Percentiles rank a stretch among this genome's conserved stretches.
These are phyloP conservation scores for Cercophora newfieldiana DNA, from an alignment of 495 filamentous ascomycete genomes.

Conservation along the genomic window DNA sequence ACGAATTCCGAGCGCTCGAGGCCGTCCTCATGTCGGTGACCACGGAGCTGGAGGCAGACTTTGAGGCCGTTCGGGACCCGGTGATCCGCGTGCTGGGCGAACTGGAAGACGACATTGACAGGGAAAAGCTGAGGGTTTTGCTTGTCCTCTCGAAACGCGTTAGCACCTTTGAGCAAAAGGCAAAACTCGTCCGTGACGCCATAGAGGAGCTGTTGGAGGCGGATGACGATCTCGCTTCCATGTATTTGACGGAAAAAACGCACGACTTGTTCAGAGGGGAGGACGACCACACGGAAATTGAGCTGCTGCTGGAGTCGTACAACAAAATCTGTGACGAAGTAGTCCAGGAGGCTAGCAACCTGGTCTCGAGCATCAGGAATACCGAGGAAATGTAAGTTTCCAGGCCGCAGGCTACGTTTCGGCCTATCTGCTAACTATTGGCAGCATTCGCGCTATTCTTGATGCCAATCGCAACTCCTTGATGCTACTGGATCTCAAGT, in stretches of 20 bases:
- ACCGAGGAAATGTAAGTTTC: slow-evolving; percentile 91
- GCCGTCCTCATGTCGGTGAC: slow-evolving; percentile 82
- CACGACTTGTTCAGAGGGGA: slow-evolving; percentile 72
- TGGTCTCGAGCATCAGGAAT: slow-evolving; percentile 94
- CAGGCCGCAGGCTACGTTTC: not conserved
- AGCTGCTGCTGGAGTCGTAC: slow-evolving; percentile 95
- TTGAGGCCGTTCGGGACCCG: slow-evolving; percentile 87
- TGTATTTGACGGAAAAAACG: slow-evolving; percentile 90
- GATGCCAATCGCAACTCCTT: slow-evolving; percentile 98
- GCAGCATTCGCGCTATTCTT: slow-evolving; percentile 90
- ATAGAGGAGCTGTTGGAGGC: slow-evolving; percentile 97
- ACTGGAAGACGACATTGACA: slow-evolving; percentile 94
- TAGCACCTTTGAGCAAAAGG: slow-evolving; percentile 96
- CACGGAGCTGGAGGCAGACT: slow-evolving; percentile 84
- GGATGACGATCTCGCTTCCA: slow-evolving; percentile 90
- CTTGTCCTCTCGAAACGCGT: slow-evolving; percentile 93
- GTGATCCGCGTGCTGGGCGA: slow-evolving; percentile 86
- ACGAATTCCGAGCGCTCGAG: slow-evolving; percentile 76
- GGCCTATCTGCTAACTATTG: not conserved
- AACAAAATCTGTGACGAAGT: slow-evolving; percentile 98
- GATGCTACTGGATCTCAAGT: slow-evolving; percentile 96
- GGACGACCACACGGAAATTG: slow-evolving; percentile 92
- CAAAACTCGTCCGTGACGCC: slow-evolving; percentile 88
- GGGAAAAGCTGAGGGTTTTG: slow-evolving; percentile 86
- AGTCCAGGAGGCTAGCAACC: slow-evolving; percentile 87